Evolutionary conservation across 2,329 filamentous ascomycete genomes (phyloP).

Genomic region (Aureobasidium uvarum): DNA sequence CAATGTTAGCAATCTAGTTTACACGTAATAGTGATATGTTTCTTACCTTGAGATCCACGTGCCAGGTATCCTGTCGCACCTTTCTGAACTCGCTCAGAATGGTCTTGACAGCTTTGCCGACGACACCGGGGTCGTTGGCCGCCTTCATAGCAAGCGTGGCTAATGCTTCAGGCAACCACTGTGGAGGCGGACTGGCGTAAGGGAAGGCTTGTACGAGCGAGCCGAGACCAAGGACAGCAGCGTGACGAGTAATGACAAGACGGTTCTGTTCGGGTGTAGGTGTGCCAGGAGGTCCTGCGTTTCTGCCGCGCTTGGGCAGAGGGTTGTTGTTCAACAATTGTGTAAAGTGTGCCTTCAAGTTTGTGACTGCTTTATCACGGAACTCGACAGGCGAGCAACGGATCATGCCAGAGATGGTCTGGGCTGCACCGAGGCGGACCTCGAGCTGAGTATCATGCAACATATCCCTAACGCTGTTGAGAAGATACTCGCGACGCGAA

Average conservation of each 20-base stretch:
- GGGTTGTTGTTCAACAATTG: conserved; percentile 76
- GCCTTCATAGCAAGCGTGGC: conserved; percentile 81
- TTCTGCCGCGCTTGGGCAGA: conserved; percentile 64
- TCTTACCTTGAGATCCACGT: conserved; percentile 92
- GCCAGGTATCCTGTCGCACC: conserved; percentile 98
- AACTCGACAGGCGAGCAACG: conserved; percentile 83
- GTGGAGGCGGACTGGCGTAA: conserved; percentile 86
- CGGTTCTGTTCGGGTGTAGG: conserved; percentile 71
- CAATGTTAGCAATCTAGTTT: conserved; percentile 29
- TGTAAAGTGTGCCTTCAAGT: conserved; percentile 77
- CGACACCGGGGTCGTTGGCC: conserved; percentile 83
- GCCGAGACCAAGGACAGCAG: conserved; percentile 86
- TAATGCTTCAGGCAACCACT: conserved; percentile 91
- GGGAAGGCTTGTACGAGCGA: conserved; percentile 94
- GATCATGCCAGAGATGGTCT: conserved; percentile 95
- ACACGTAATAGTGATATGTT: background rate
- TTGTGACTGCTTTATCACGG: conserved; percentile 71
- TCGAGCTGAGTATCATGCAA: conserved; percentile 87
- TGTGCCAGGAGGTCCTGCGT: conserved; percentile 49
- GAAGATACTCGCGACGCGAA: conserved; percentile 73
- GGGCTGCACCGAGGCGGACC: conserved; percentile 87
- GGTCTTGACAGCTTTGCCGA: conserved; percentile 92
- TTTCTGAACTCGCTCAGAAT: conserved; percentile 99
- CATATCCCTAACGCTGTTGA: conserved; percentile 95
- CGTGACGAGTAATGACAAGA: conserved; percentile 78